phyloP scores from a whole-genome alignment of 257 asterid species.

The Fraxinus cuspidata region DNA sequence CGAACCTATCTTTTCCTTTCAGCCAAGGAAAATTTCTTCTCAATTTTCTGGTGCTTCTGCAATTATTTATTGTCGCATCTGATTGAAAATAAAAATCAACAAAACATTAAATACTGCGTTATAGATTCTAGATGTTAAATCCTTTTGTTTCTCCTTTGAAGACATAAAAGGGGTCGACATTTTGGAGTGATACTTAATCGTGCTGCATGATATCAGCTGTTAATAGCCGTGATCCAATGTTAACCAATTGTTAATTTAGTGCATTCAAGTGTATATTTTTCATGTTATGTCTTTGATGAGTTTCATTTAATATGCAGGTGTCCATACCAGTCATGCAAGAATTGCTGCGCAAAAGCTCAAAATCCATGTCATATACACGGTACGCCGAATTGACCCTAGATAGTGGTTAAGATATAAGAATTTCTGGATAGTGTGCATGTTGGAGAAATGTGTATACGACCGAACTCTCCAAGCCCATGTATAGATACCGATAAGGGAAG shows the following conservation, averaged over 20 bases:
- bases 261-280: neutral
- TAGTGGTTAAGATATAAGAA: slow-evolving; percentile 12
- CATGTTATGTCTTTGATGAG: slow-evolving; percentile 16
- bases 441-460: neutral
- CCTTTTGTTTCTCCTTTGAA: neutral
- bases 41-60: neutral
- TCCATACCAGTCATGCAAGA: slow-evolving; percentile 94
- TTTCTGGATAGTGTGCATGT: neutral
- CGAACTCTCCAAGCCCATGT: neutral
- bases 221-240: slow-evolving; percentile 1
- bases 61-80: neutral
- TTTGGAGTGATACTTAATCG: neutral
- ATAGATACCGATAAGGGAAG: neutral
- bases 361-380: slow-evolving; percentile 98
- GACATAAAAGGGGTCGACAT: neutral
- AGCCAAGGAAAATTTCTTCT: neutral
- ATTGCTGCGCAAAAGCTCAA: slow-evolving; percentile 92
- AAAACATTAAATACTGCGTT: neutral
- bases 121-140: neutral
- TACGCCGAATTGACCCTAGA: slow-evolving; percentile 29
- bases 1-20: neutral
- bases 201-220: neutral
- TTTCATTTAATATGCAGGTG: slow-evolving; percentile 60
- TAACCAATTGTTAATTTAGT: slow-evolving; percentile 15
- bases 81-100: neutral